phyloP scores from a whole-genome alignment of 495 filamentous ascomycete species.

The Lasiosphaeria hispida region DNA sequence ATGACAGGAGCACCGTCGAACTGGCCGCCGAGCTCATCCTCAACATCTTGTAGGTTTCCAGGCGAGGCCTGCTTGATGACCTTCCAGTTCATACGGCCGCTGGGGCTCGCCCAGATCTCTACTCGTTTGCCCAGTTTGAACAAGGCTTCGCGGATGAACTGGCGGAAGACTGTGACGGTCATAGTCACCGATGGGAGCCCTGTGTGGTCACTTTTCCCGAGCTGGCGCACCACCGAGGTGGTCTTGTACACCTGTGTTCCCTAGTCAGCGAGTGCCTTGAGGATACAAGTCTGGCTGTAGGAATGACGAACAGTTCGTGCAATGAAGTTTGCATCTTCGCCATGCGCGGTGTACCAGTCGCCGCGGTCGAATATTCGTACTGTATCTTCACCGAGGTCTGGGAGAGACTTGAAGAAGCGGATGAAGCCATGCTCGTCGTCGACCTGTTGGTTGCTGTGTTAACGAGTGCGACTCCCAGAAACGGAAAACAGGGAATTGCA shows the following conservation, averaged over 20 bases:
- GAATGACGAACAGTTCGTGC: conserved; percentile 64
- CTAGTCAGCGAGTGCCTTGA: not conserved
- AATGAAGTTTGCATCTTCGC: conserved; percentile 89
- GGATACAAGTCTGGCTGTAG: no score
- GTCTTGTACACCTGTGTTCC: conserved; percentile 83
- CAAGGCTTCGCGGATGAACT: conserved; percentile 91
- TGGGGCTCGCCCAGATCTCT: conserved; percentile 79
- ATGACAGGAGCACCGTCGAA: conserved; percentile 91
- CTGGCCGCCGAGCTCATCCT: conserved; percentile 88
- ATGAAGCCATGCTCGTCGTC: conserved; percentile 97
- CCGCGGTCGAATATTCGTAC: conserved; percentile 91
- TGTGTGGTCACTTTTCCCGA: conserved; percentile 77
- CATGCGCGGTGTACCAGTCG: conserved; percentile 94
- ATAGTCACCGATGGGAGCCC: conserved; percentile 91
- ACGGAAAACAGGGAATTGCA: conserved; percentile 30
- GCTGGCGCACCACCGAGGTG: conserved; percentile 86
- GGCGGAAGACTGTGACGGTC: conserved; percentile 88
- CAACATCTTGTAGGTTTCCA: conserved; percentile 94
- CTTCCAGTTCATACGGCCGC: conserved; percentile 84
- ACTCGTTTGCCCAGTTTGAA: conserved; percentile 86
- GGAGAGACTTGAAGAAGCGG: conserved; percentile 82
- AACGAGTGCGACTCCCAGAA: conserved; percentile 6
- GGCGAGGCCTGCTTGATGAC: conserved; percentile 87
- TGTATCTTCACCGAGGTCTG: conserved; percentile 63
- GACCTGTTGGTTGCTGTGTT: conserved; percentile 52